Percentiles rank a stretch among this genome's conserved stretches.
Conservation (phyloP, 805 yeast species). For the Kodamaea neixiangensis region DNA sequence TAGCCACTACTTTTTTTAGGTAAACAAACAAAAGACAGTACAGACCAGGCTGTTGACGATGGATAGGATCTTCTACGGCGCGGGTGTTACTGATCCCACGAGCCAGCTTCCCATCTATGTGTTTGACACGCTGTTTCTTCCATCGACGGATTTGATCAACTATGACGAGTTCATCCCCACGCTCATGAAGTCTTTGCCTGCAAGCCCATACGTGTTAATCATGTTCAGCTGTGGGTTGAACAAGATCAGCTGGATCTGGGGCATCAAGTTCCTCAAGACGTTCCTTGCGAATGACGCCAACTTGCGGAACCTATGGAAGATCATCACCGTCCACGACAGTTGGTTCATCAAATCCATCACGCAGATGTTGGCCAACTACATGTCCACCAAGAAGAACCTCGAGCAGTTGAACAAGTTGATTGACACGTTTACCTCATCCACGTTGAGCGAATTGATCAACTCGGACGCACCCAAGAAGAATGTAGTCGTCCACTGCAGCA, state of each 20-base stretch:
- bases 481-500: slow-evolving; percentile 46
- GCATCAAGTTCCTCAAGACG: slow-evolving; percentile 51
- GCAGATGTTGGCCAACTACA: slow-evolving; percentile 66
- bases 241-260: slow-evolving; percentile 69
- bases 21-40: neutral
- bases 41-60: slow-evolving; percentile 15
- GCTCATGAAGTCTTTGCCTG: slow-evolving; percentile 59
- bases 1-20: neutral
- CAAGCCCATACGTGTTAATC: slow-evolving; percentile 61
- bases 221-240: slow-evolving; percentile 83
- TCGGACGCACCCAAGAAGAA: slow-evolving; percentile 3
- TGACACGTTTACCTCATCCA: slow-evolving; percentile 24
- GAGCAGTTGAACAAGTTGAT: slow-evolving; percentile 28
- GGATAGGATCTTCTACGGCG: slow-evolving; percentile 54
- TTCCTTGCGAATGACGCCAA: slow-evolving; percentile 59
- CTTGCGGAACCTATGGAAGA: slow-evolving; percentile 50
- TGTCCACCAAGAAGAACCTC: slow-evolving; percentile 33
- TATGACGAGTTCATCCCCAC: slow-evolving; percentile 57
- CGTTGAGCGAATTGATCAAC: slow-evolving; percentile 7
- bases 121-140: slow-evolving; percentile 80
- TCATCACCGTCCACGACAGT: slow-evolving; percentile 85
- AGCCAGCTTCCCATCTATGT: slow-evolving; percentile 73
- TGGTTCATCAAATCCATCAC: slow-evolving; percentile 83
- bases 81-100: slow-evolving; percentile 65
- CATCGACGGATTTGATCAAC: slow-evolving; percentile 50